A percentile compares a stretch with the other conserved stretches of the same genome.
These are phyloP conservation scores for Termitomyces heimii DNA, from an alignment of 768 basidiomycete species.

Conservation along the genomic window DNA sequence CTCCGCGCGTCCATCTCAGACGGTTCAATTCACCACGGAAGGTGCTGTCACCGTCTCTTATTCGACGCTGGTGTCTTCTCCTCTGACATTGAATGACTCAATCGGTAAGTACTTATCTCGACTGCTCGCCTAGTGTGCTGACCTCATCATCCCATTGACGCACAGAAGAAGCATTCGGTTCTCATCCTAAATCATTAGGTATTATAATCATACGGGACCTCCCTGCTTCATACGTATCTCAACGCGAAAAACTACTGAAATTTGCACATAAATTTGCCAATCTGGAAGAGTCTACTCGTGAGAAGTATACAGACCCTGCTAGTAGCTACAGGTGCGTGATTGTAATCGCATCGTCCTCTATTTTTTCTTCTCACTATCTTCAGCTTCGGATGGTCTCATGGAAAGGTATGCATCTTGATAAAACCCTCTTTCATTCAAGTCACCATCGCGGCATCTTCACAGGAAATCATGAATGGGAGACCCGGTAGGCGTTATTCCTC, in stretches of 20 bases:
- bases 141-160: neutral
- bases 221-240: conserved; percentile 53
- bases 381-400: conserved; percentile 97
- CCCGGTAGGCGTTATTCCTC: conserved; percentile 40
- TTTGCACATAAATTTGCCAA: conserved; percentile 73
- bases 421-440: neutral
- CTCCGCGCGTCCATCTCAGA: conserved; percentile 12
- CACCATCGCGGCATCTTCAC: neutral
- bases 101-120: conserved; percentile 45
- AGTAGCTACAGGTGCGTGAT: conserved; percentile 67
- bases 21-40: conserved; percentile 33
- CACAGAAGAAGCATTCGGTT: conserved; percentile 79
- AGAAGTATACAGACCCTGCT: conserved; percentile 66
- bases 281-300: conserved; percentile 58
- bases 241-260: conserved; percentile 69
- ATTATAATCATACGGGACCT: conserved; percentile 81
- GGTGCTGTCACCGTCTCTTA: conserved; percentile 64
- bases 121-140: neutral
- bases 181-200: conserved; percentile 67
- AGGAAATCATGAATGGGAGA: conserved; percentile 97
- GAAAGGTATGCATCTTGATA: conserved; percentile 51
- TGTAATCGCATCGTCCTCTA: neutral
- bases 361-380: neutral
- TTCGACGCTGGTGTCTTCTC: conserved; percentile 44
- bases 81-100: conserved; percentile 45